Percentiles rank a stretch among this genome's conserved stretches.
These are phyloP conservation scores for maize (Zea mays) DNA, from an alignment of 176 grass and related monocot genomes.

Conservation along the genomic window Zm-B73-REFERENCE-NAM-5.0 NC_050098.1:3918501-3919000, in stretches of 20 bases:
- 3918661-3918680: not conserved
- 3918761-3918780: conserved; percentile 3
- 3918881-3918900: not conserved
- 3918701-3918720: not conserved
- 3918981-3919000: conserved; percentile 10
- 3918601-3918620: not conserved
- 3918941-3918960: conserved; percentile 23
- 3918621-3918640: not conserved
- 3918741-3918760: not conserved
- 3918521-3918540: not conserved
- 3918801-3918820: conserved; percentile 12
- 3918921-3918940: conserved; percentile 13
- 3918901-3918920: conserved; percentile 27
- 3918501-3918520: not conserved
- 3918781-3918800: conserved; percentile 21
- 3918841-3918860: conserved; percentile 36
- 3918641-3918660: not conserved
- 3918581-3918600: not conserved
- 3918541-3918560: not conserved
- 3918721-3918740: conserved; percentile 20
- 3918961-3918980: conserved; percentile 31
- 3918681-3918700: too few species aligned
- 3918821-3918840: conserved; percentile 1
- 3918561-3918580: not conserved
- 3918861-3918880: conserved; percentile 17